Conservation (phyloP, 2,329 filamentous ascomycete genomes). For the Pseudopyricularia javanii region DNA sequence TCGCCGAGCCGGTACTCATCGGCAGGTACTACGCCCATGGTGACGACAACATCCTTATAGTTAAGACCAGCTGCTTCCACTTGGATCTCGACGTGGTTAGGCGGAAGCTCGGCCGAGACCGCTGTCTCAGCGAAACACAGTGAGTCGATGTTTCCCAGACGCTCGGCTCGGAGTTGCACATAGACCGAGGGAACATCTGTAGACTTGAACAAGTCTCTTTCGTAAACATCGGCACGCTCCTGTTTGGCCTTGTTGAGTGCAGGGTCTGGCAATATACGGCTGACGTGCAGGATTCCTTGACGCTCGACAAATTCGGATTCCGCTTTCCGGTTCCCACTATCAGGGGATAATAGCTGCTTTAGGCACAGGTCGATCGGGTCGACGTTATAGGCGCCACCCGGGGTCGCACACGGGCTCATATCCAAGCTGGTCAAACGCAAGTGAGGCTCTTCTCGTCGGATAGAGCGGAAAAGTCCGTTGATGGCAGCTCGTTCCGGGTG, state of each 20-base stretch:
- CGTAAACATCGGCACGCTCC: neutral
- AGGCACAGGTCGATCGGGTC: neutral
- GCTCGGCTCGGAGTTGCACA: neutral
- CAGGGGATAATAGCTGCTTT: constrained; percentile 2
- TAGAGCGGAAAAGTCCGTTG: constrained; percentile 18
- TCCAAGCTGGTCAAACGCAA: constrained; percentile 8
- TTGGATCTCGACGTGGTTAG: constrained; percentile 16
- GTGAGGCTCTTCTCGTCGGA: constrained; percentile 14
- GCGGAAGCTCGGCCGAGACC: neutral
- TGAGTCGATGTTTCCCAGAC: neutral
- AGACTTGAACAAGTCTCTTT: neutral
- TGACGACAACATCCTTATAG: constrained; percentile 22
- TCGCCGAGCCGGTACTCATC: constrained; percentile 16
- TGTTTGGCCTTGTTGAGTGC: neutral
- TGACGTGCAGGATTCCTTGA: neutral
- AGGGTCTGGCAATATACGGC: neutral
- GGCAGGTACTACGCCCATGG: constrained; percentile 17
- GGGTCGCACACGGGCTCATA: constrained; percentile 11
- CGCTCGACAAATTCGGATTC: neutral
- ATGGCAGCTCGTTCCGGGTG: constrained; percentile 16
- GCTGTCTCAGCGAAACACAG: neutral
- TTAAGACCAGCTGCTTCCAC: constrained; percentile 18
- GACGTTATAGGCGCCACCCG: neutral
- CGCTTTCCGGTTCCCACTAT: neutral
- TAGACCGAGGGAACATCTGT: neutral